Conservation (phyloP, 208 protist genomes). For the Crithidia mellificae region DNA sequence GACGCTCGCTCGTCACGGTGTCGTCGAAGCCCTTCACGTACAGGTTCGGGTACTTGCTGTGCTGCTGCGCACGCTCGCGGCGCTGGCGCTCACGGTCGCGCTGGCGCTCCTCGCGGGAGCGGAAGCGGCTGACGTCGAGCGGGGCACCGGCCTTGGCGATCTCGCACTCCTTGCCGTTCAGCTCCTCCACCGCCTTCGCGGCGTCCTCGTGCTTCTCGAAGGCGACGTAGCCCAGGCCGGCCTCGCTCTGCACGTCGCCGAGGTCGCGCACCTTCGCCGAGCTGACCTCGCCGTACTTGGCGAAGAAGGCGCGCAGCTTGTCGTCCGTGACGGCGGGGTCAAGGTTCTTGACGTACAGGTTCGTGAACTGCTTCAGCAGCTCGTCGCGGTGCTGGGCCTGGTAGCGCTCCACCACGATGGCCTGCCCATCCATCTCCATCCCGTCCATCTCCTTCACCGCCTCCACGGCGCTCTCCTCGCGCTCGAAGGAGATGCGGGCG, state of each 20-base stretch:
- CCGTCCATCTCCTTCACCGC: conserved; percentile 91
- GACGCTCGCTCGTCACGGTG: conserved; percentile 93
- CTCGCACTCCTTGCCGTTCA: conserved; percentile 81
- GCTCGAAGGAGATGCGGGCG: conserved; percentile 97
- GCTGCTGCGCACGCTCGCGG: conserved; percentile 91
- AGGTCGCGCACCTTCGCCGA: conserved; percentile 95
- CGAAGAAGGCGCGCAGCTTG: conserved; percentile 93
- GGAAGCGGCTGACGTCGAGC: conserved; percentile 95
- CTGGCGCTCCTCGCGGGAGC: conserved; percentile 96
- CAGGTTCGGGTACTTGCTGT: conserved; percentile 97
- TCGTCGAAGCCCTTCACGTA: conserved; percentile 99
- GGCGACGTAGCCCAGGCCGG: conserved; percentile 97
- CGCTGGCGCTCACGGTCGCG: conserved; percentile 77
- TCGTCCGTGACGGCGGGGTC: conserved; percentile 95
- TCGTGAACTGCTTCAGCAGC: conserved; percentile 95
- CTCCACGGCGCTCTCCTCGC: conserved; percentile 91
- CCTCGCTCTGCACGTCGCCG: conserved; percentile 76
- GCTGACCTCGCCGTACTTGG: conserved; percentile 95
- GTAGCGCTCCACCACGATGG: conserved; percentile 94
- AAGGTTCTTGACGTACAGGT: conserved; percentile 99
- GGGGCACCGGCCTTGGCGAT: conserved; percentile 84
- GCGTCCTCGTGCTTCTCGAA: conserved; percentile 94
- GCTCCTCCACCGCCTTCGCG: conserved; percentile 85
- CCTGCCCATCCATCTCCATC: conserved; percentile 84
- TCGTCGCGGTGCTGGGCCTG: conserved; percentile 95